phyloP scores from a whole-genome alignment of 1,139 yeast genomes.

The Geotrichum restrictum region DNA sequence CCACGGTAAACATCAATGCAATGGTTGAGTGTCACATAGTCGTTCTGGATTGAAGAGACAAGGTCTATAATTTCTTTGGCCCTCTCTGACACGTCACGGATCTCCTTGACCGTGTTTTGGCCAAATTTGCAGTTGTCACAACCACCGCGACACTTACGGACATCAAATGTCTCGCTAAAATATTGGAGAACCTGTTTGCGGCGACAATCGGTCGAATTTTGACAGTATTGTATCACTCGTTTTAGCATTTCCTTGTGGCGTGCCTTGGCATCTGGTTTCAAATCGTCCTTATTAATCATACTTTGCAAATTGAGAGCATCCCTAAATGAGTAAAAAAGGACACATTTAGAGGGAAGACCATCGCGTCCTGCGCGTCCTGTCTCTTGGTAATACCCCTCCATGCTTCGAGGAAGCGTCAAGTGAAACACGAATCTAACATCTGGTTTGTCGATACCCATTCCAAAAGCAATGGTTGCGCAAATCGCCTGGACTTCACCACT shows the following conservation, averaged over 20 bases:
- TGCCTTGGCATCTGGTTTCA: constrained; percentile 63
- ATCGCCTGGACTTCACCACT: constrained; percentile 63
- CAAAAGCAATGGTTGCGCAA: constrained; percentile 97
- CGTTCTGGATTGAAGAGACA: constrained; percentile 48
- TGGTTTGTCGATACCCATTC: constrained; percentile 98
- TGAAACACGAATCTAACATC: constrained; percentile 92
- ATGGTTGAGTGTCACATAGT: constrained; percentile 62
- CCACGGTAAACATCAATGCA: constrained; percentile 86
- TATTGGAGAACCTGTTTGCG: constrained; percentile 83
- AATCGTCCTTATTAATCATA: constrained; percentile 64
- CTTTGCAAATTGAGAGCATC: constrained; percentile 53
- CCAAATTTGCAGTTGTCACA: constrained; percentile 82
- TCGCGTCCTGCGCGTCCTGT: constrained; percentile 99
- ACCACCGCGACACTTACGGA: constrained; percentile 58
- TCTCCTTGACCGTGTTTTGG: constrained; percentile 45
- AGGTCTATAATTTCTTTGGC: constrained; percentile 59
- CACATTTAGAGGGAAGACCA: constrained; percentile 75
- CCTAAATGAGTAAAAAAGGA: constrained; percentile 70
- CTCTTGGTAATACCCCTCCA: constrained; percentile 96
- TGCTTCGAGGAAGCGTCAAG: constrained; percentile 78
- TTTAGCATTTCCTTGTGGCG: constrained; percentile 73
- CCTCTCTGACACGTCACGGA: constrained; percentile 63
- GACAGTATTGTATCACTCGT: constrained; percentile 89
- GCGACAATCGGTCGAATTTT: constrained; percentile 85
- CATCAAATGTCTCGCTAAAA: constrained; percentile 77